Evolutionary conservation across 139 green algal genomes (phyloP).

Genomic region (Chlorella sp.): DNA sequence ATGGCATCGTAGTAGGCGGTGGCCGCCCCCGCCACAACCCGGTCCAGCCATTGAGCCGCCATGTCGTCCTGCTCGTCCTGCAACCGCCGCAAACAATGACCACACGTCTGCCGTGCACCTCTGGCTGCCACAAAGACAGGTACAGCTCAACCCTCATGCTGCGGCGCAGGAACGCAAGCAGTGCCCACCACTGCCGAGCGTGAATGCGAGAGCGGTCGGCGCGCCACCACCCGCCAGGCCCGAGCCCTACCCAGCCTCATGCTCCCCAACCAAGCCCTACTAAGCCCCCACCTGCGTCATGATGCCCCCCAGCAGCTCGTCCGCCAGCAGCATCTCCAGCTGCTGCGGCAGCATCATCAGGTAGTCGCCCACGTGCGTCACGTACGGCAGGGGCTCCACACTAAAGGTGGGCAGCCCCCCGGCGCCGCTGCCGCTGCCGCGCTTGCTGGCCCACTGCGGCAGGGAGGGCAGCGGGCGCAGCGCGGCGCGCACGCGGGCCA

Average conservation of each 20-base stretch:
- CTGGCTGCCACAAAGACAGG: too few relatives aligned
- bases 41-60: conserved; percentile 79
- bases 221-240: too few relatives aligned
- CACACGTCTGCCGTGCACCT: neutral
- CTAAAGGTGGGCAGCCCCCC: conserved; percentile 73
- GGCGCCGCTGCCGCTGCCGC: neutral
- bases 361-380: conserved; percentile 78
- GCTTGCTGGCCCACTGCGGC: conserved; percentile 35
- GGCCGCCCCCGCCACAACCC: conserved; percentile 33
- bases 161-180: too few relatives aligned
- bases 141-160: too few relatives aligned
- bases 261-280: too few relatives aligned
- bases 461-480: conserved; percentile 29
- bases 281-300: neutral
- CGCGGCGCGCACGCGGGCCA: conserved; percentile 29
- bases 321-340: conserved; percentile 60
- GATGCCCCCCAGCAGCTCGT: neutral
- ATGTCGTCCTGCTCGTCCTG: conserved; percentile 42
- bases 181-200: too few relatives aligned
- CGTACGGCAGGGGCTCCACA: conserved; percentile 70
- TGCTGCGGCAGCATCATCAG: conserved; percentile 87
- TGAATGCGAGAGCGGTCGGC: too few relatives aligned
- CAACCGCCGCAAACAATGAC: neutral
- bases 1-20: conserved; percentile 13
- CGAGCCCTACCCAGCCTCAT: too few relatives aligned